Conservation (phyloP, 768 basidiomycete species). For the Leccinum uliginosum region DNA sequence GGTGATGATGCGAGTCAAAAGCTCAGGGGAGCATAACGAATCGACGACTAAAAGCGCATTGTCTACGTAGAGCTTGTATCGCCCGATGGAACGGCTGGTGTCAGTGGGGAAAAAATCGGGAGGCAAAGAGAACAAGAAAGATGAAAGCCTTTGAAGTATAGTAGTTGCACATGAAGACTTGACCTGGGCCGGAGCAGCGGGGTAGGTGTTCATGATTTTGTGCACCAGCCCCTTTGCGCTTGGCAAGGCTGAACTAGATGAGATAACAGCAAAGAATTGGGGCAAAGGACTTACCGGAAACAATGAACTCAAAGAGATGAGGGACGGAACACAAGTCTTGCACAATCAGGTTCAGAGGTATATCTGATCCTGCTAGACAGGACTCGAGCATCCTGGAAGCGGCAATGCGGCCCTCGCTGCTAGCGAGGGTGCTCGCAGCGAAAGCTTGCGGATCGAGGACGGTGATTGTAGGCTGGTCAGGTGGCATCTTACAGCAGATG, state of each 20-base stretch:
- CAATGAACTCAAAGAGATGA: conserved; percentile 26
- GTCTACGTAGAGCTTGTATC: conserved; percentile 21
- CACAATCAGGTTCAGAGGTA: conserved; percentile 20
- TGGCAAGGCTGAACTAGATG: conserved; percentile 12
- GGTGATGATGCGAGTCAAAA: neutral
- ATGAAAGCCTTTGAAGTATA: conserved; percentile 26
- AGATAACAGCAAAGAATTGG: neutral
- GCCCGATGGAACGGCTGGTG: conserved; percentile 10
- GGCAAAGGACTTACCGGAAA: conserved; percentile 22
- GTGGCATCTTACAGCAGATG: conserved; percentile 1
- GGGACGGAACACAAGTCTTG: conserved; percentile 26
- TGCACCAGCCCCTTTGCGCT: conserved; percentile 9
- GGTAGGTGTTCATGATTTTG: conserved; percentile 34
- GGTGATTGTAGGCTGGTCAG: neutral
- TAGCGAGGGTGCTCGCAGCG: conserved; percentile 14
- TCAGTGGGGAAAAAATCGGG: conserved; percentile 11
- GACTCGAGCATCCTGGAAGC: conserved; percentile 17
- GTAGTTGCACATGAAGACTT: conserved; percentile 15
- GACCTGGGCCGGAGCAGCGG: conserved; percentile 21
- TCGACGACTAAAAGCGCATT: conserved; percentile 19
- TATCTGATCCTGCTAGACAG: conserved; percentile 24
- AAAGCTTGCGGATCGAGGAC: conserved; percentile 17
- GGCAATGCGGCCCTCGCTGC: conserved; percentile 14
- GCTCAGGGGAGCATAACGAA: conserved; percentile 15
- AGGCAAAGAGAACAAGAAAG: conserved; percentile 22